These are phyloP conservation scores for Linnemannia exigua DNA, from an alignment of 192 early-diverging fungal genomes.

Conservation along the genomic window DNA sequence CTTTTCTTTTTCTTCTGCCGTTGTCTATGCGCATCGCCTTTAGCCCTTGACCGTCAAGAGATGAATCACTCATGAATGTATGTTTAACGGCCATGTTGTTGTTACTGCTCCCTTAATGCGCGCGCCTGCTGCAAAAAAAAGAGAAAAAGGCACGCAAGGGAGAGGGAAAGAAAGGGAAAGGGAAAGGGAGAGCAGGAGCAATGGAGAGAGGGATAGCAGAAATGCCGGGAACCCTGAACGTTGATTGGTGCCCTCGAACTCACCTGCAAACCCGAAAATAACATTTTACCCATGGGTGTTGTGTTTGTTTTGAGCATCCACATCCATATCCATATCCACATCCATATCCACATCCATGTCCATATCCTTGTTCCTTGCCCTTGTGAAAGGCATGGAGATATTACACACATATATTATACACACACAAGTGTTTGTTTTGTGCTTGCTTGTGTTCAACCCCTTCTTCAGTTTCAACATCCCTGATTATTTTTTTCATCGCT, in stretches of 20 bases:
- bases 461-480: constrained; percentile 1
- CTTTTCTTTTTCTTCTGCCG: not conserved
- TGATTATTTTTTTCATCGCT: not conserved
- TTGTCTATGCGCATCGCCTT: not conserved
- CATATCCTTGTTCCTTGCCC: not conserved
- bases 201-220: too few relatives aligned
- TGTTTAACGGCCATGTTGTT: not conserved
- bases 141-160: not conserved
- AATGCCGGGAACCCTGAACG: not conserved
- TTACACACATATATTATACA: not conserved
- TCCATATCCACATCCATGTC: too few relatives aligned
- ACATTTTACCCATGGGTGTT: not conserved
- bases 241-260: not conserved
- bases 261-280: not conserved
- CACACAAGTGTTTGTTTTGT: not conserved
- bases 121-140: not conserved
- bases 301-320: too few relatives aligned
- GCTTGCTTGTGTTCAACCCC: not conserved
- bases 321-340: too few relatives aligned
- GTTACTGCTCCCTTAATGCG: constrained; percentile 1
- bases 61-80: constrained; percentile 1
- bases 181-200: not conserved
- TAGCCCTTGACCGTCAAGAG: not conserved
- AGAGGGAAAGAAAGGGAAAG: not conserved
- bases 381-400: too few relatives aligned